Percentiles rank a stretch among this genome's conserved stretches.
Evolutionary conservation across 768 basidiomycete species (phyloP).

Genomic region (Agaricus sinodeliciosus): DNA sequence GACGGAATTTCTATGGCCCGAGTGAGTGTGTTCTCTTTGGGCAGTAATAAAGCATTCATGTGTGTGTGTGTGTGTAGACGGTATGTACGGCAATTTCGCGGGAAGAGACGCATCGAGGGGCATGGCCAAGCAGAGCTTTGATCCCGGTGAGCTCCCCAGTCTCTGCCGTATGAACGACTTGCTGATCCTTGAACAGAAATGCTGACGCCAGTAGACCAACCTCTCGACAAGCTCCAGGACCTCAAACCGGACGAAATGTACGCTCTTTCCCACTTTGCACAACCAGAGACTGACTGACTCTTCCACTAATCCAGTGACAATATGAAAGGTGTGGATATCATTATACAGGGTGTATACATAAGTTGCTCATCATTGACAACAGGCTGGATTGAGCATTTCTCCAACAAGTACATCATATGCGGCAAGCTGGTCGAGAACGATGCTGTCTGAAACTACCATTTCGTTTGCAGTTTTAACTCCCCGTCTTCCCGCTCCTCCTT

Average conservation of each 20-base stretch:
- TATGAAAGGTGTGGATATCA: slow-evolving; percentile 63
- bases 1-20: slow-evolving; percentile 91
- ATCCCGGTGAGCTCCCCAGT: slow-evolving; percentile 52
- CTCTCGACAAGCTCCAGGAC: slow-evolving; percentile 78
- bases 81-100: slow-evolving; percentile 97
- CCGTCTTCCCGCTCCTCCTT: slow-evolving; percentile 6
- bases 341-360: background rate
- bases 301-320: slow-evolving; percentile 57
- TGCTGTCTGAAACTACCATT: slow-evolving; percentile 27
- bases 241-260: slow-evolving; percentile 79
- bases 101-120: slow-evolving; percentile 93
- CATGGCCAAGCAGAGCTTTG: slow-evolving; percentile 98
- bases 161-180: background rate
- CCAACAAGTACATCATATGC: slow-evolving; percentile 86
- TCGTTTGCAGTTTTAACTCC: slow-evolving; percentile 10
- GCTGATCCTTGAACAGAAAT: slow-evolving; percentile 49
- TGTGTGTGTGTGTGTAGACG: slow-evolving; percentile 42
- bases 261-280: slow-evolving; percentile 22
- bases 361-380: slow-evolving; percentile 9
- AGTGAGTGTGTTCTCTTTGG: slow-evolving; percentile 40
- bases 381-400: slow-evolving; percentile 95
- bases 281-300: slow-evolving; percentile 5
- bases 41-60: background rate
- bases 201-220: slow-evolving; percentile 83
- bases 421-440: slow-evolving; percentile 84